A percentile compares a stretch with the other conserved stretches of the same genome.
phyloP scores from a whole-genome alignment of 2,329 filamentous ascomycete genomes.

The Xylaria sp. region DNA sequence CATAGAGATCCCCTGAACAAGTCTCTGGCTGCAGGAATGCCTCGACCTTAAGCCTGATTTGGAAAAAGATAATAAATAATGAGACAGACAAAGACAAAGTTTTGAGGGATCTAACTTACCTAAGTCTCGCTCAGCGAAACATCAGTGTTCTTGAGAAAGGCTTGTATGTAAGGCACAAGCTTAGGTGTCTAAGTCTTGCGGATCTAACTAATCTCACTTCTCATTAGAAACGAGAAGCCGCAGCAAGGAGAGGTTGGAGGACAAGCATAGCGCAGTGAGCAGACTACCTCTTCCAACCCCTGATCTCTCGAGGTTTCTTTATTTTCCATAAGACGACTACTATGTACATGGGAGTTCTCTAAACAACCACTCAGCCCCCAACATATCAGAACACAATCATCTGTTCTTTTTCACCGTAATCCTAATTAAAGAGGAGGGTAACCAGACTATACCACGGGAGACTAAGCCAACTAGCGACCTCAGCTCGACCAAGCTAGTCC shows the following conservation, averaged over 20 bases:
- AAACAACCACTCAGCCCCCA: conserved; percentile 19
- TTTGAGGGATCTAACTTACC: conserved; percentile 11
- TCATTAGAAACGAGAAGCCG: neutral
- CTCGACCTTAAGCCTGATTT: conserved; percentile 25
- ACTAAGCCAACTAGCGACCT: conserved; percentile 31
- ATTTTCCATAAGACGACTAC: neutral
- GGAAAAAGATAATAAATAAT: conserved; percentile 19
- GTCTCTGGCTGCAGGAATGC: conserved; percentile 19
- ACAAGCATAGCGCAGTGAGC: conserved; percentile 4
- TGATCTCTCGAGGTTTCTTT: neutral
- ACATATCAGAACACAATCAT: conserved; percentile 16
- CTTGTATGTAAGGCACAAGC: conserved; percentile 11
- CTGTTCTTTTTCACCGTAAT: conserved; percentile 17
- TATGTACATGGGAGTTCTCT: conserved; percentile 25
- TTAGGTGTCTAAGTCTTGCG: conserved; percentile 1
- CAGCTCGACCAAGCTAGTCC: conserved; percentile 40
- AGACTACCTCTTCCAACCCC: neutral
- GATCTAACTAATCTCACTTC: conserved; percentile 2
- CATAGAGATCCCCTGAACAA: conserved; percentile 18
- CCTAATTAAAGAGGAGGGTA: conserved; percentile 24
- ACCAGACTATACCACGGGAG: conserved; percentile 22
- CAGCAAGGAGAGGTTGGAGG: neutral
- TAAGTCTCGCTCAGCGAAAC: conserved; percentile 23
- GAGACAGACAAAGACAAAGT: conserved; percentile 24
- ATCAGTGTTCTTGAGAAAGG: conserved; percentile 4